These are phyloP conservation scores for Knufia petricola DNA, from an alignment of 2,329 filamentous ascomycete species.

Conservation along the genomic window DNA sequence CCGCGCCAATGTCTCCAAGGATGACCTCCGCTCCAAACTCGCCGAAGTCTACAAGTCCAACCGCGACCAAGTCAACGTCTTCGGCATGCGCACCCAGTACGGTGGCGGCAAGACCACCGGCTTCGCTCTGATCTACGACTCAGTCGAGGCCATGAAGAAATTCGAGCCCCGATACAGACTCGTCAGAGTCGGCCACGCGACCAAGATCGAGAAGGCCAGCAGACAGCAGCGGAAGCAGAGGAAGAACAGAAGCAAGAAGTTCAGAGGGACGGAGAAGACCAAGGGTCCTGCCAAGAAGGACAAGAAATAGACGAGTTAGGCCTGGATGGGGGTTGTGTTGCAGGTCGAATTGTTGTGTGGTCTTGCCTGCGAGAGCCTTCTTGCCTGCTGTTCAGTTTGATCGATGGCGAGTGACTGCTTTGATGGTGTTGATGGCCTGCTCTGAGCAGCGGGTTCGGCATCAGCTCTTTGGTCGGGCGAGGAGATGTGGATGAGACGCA, in stretches of 20 bases:
- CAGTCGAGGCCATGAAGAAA: slow-evolving; percentile 97
- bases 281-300: slow-evolving; percentile 89
- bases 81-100: slow-evolving; percentile 96
- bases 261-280: slow-evolving; percentile 95
- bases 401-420: background rate
- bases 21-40: slow-evolving; percentile 93
- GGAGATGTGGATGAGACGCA: background rate
- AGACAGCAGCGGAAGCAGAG: slow-evolving; percentile 99
- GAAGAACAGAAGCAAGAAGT: slow-evolving; percentile 99
- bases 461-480: background rate
- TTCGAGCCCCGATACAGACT: slow-evolving; percentile 98
- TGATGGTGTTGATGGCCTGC: background rate
- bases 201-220: slow-evolving; percentile 93
- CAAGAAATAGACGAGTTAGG: slow-evolving; percentile 52
- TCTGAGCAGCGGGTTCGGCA: background rate
- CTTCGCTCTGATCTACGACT: slow-evolving; percentile 98
- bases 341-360: slow-evolving; percentile 15
- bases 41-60: slow-evolving; percentile 93
- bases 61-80: slow-evolving; percentile 96
- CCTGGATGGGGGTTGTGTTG: slow-evolving; percentile 9
- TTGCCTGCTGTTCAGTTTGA: slow-evolving; percentile 2
- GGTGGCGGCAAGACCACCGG: slow-evolving; percentile 99
- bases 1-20: slow-evolving; percentile 97
- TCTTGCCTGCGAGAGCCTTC: too few species aligned
- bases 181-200: slow-evolving; percentile 81